Conservation (phyloP, 768 basidiomycete species). For the Mycena floridula region DNA sequence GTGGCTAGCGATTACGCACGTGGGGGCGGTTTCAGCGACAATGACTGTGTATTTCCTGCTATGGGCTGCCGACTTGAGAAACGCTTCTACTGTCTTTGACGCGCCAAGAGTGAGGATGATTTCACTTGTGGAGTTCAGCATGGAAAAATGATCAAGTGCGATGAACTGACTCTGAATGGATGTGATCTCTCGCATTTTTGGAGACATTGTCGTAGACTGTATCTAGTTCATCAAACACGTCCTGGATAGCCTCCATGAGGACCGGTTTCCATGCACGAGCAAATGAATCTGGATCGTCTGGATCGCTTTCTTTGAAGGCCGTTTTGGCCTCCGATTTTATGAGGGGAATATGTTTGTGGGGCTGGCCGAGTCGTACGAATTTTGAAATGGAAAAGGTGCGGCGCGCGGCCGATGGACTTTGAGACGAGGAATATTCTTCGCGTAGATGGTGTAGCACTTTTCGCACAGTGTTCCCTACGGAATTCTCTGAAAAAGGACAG, state of each 20-base stretch:
- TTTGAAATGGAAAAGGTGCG: constrained; percentile 68
- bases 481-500: constrained; percentile 59
- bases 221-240: constrained; percentile 92
- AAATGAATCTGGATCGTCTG: constrained; percentile 75
- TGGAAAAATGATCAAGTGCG: not conserved
- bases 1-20: constrained; percentile 63
- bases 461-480: constrained; percentile 91
- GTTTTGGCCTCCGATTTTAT: constrained; percentile 48
- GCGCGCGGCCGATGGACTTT: constrained; percentile 25
- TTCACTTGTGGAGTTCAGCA: constrained; percentile 48
- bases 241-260: constrained; percentile 94
- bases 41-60: constrained; percentile 93
- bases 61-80: constrained; percentile 86
- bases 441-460: constrained; percentile 91
- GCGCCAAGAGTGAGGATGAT: constrained; percentile 93
- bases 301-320: constrained; percentile 61
- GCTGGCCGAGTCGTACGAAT: constrained; percentile 78
- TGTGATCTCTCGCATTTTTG: constrained; percentile 91
- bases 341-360: constrained; percentile 40
- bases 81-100: constrained; percentile 90
- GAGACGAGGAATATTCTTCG: constrained; percentile 87
- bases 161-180: constrained; percentile 88
- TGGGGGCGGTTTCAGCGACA: constrained; percentile 92
- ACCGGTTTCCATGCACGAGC: constrained; percentile 81
- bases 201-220: constrained; percentile 93